These are phyloP conservation scores for Wilhelminamyces savonicus DNA, from an alignment of 805 yeast genomes.

Conservation along the genomic window DNA sequence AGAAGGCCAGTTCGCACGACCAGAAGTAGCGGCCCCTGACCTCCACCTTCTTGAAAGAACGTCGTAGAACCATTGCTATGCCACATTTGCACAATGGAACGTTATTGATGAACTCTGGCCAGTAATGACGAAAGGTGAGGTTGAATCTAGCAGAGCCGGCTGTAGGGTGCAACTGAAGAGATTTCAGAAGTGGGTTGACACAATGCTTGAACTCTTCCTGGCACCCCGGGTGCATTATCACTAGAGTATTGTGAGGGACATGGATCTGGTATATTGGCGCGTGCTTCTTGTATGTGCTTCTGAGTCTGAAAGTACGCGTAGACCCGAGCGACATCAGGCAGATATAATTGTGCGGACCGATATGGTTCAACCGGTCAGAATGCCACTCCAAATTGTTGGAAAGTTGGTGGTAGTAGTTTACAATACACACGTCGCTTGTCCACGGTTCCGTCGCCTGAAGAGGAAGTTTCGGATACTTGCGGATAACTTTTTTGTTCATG, in stretches of 20 bases:
- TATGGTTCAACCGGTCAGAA: slow-evolving; percentile 63
- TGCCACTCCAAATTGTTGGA: slow-evolving; percentile 63
- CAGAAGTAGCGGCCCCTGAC: slow-evolving; percentile 58
- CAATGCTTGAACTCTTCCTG: slow-evolving; percentile 73
- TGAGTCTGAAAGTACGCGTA: slow-evolving; percentile 58
- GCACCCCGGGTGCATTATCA: slow-evolving; percentile 73
- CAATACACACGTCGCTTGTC: slow-evolving; percentile 49
- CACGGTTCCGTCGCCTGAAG: slow-evolving; percentile 38
- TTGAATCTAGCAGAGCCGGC: slow-evolving; percentile 52
- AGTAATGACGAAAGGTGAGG: slow-evolving; percentile 57
- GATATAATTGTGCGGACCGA: slow-evolving; percentile 67
- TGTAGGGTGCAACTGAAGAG: slow-evolving; percentile 39
- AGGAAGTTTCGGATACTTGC: slow-evolving; percentile 23
- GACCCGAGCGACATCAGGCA: slow-evolving; percentile 68
- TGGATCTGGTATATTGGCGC: slow-evolving; percentile 43
- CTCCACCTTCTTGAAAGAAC: slow-evolving; percentile 42
- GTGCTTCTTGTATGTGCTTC: slow-evolving; percentile 32
- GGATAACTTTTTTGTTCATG: slow-evolving; percentile 26
- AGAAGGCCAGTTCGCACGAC: slow-evolving; percentile 50
- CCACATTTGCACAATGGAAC: slow-evolving; percentile 46
- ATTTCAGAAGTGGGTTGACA: slow-evolving; percentile 40
- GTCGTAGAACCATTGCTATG: slow-evolving; percentile 46
- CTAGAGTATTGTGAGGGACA: slow-evolving; percentile 63
- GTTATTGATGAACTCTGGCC: slow-evolving; percentile 25
- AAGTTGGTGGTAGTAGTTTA: slow-evolving; percentile 48